Base-by-base conservation (phyloP, 2,329 filamentous ascomycete species). In the Pezicula rhizophila region DNA sequence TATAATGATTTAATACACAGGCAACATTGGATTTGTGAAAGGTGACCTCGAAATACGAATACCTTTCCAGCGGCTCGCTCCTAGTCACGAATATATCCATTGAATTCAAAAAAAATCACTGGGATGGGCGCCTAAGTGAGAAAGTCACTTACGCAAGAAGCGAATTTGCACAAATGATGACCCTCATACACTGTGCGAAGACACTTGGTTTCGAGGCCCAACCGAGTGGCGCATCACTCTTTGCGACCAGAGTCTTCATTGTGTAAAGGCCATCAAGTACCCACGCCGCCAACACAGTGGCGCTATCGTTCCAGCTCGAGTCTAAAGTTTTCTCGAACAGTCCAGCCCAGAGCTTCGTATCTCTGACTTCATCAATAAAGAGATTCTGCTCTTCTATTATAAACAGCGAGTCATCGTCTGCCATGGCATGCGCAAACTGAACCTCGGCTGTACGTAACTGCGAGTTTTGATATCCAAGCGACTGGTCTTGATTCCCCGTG, bases 341-440 rank as follows among this genome's bases (percentile, higher is more conserved):
- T 7, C 26, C 12, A 18, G 47, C 68, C 89, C 90, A 96, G n/a
- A 81, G 65, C 15, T 75, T 69, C 3, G 82, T 74, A 65, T 96
- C 91, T 42, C 82, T 75, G 5, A 89, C 79, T 57, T 90, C 84
- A 64, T 97, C 92, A 44, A 92, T 73, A 65, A 89, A 97, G n/a
- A 96, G 75, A 63, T 99, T 99, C 64, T 95, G 90, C 64, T 95
- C 91, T 68, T 99, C 93, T 48, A 89, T 77, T 1, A 79, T 84
- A 64, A 99, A 99, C 1, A 99, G 77, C 3, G 83, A 75, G 53
- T 82, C 79, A 61, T 88, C 79, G 57, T 76, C 71, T 48, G 69
- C 66, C 59, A 80, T 64, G 4, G 77, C 75, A 8, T 63, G 53
- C 3, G 61, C 52, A 17, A 84, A 68, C 49, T 75, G 70, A 1